Base-by-base conservation (phyloP, 2,329 filamentous ascomycete genomes). In the Botryosphaeria dothidea region DNA sequence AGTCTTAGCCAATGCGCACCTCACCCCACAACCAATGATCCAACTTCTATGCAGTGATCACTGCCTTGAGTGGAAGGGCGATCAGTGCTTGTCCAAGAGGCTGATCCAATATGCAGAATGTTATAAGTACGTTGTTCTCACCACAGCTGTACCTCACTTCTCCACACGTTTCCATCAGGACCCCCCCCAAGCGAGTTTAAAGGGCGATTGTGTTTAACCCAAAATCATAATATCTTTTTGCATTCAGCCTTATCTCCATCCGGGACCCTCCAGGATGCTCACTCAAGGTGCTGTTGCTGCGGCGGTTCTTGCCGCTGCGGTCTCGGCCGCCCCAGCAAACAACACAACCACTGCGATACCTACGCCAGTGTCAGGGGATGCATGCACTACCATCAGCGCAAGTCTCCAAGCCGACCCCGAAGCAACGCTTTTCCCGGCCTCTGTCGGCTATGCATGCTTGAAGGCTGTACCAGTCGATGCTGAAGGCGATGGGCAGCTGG, bases 401-500 rank as follows among this genome's bases (percentile, higher is more conserved):
- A 7, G 15, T 11, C 25, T 31, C 11, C 13, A 48, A 13, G 36
- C 41, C 27, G 17, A 17, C 19, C 23, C 61, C 8, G 7, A n/a
- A 7, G 11, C 21, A 4, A 71, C 71, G 19, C 65, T 74, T 15
- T 66, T 76, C 4, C 71, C 74, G n/a, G 74, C 75, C n/a, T 72
- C 76, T 31, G 64, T 76, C 29, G 75, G 70, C 15, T 65, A 75
- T 25, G 67, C 66, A 25, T 80, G 78, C 67, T 63, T 79, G 17
- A 68, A 72, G 49, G 75, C 76, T 1, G 76, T 79, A 21, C 77
- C 77, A 4, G 67, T 79, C 2, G 75, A 77, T 43, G 71, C 66
- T n/a, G 67, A 71, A 8, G 74, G 72, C 25, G 75, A 77, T 46
- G 46, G 71, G 6, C 67, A 73, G 36, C 66, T 77, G 29, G 71